Percentiles rank a stretch among this genome's conserved stretches.
phyloP scores from a whole-genome alignment of 345 rosid species.

The Erucastrum elatum region DNA sequence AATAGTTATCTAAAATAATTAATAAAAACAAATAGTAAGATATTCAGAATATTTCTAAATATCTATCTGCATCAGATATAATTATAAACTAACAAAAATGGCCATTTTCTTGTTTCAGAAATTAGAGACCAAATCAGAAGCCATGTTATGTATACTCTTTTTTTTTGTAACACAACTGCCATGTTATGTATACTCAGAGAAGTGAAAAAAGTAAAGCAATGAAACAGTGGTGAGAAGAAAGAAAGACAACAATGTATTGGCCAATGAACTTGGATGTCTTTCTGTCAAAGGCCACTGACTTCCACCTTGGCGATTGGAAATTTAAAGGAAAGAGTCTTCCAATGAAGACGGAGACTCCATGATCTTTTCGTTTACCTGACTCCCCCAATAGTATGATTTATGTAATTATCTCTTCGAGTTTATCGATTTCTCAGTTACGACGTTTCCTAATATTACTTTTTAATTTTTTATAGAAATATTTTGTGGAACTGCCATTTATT shows the following conservation, averaged over 20 bases:
- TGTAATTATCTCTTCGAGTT: neutral
- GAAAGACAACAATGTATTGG: slow-evolving; percentile 36
- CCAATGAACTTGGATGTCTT: slow-evolving; percentile 31
- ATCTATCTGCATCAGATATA: too few relatives aligned
- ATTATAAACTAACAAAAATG: neutral
- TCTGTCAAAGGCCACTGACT: slow-evolving; percentile 21
- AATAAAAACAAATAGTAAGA: too few relatives aligned
- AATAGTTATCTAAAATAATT: too few relatives aligned
- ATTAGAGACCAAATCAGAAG: neutral
- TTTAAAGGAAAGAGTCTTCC: slow-evolving; percentile 29
- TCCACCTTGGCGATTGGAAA: slow-evolving; percentile 6
- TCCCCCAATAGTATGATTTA: neutral
- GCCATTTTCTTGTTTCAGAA: neutral
- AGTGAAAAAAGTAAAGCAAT: slow-evolving; percentile 7
- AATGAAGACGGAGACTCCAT: slow-evolving; percentile 36
- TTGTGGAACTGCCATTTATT: neutral
- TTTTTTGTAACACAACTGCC: too few relatives aligned
- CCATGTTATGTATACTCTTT: neutral
- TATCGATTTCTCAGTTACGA: neutral
- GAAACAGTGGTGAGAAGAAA: slow-evolving; percentile 24
- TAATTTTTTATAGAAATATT: neutral
- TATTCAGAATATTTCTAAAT: too few relatives aligned
- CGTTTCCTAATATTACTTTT: neutral
- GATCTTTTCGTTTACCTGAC: slow-evolving; percentile 28
- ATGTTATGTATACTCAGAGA: neutral